Base-by-base conservation (phyloP, 2,329 filamentous ascomycete species). In the Xylaria sp. region DNA sequence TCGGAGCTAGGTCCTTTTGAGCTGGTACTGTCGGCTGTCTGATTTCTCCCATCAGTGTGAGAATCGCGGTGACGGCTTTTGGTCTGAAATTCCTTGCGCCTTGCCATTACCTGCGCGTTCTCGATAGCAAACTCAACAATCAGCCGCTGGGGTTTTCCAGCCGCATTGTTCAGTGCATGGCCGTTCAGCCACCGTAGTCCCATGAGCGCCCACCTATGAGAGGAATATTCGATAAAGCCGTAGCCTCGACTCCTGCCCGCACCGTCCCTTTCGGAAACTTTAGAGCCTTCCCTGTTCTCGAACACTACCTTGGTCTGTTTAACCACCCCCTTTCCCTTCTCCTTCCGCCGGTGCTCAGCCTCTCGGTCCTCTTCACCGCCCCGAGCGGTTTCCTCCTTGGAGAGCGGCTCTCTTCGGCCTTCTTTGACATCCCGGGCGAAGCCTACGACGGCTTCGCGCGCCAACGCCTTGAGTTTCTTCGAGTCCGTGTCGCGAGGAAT, bases 71-170 rank as follows among this genome's bases (percentile, higher is more conserved):
- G 51, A 66, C 63, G 54, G 69, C 49, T 61, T 50, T 63, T 71
- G 49, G 56, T 56, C 54, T 75, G 76, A 39, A 76, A 72, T 68
- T 91, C 87, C 56, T 79, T 83, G 50, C 95, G 83, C 60, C 94
- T 82, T 62, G 87, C 83, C n/a, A 99, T 88, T 1, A 99, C 94
- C 67, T 97, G 92, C 1, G 91, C 92, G 66, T 99, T 99, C 75
- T 99, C 94, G 70, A 99, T 96, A 18, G 94, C 92, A 70, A 99
- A 99, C 72, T 99, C 95, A 37, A 93, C 93, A 68, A 99, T 91
- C 47, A 99, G 76, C 11, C 94, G 83, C 73, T 94, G 92, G 70
- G 91, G 93, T 74, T 89, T 91, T 61, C 94, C 92, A 48, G 82
- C 74, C 20, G 78, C 74, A 59, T 81, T 83, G 65, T 81, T 77